These are phyloP conservation scores for Colletotrichum tofieldiae DNA, from an alignment of 2,329 filamentous ascomycete genomes.

Conservation along the genomic window DNA sequence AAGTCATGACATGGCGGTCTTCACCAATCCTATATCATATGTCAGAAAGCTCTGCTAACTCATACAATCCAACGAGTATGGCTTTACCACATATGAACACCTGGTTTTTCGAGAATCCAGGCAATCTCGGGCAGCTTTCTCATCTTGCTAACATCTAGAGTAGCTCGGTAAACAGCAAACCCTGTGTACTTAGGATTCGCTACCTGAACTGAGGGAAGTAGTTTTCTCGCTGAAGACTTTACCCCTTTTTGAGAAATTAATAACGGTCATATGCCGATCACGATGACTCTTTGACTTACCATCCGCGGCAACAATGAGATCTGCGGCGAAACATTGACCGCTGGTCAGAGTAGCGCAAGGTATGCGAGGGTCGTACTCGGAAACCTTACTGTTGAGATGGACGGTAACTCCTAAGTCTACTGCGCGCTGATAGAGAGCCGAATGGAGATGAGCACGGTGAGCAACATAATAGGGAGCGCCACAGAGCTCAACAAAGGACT, in stretches of 20 bases:
- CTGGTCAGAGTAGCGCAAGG: slow-evolving; percentile 46
- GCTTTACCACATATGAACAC: slow-evolving; percentile 57
- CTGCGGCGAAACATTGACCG: slow-evolving; percentile 47
- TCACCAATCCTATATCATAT: slow-evolving; percentile 55
- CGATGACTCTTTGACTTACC: slow-evolving; percentile 42
- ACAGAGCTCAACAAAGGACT: slow-evolving; percentile 47
- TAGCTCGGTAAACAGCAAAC: slow-evolving; percentile 60
- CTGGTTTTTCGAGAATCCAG: slow-evolving; percentile 57
- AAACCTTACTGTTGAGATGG: slow-evolving; percentile 46
- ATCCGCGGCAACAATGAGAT: slow-evolving; percentile 56
- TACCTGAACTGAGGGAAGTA: slow-evolving; percentile 38
- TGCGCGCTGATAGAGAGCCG: slow-evolving; percentile 49
- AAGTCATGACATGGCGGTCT: slow-evolving; percentile 62
- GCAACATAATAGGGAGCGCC: slow-evolving; percentile 54
- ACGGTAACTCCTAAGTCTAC: slow-evolving; percentile 48
- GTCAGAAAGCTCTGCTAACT: background rate
- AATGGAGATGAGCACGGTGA: slow-evolving; percentile 55
- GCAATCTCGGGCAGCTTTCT: slow-evolving; percentile 52
- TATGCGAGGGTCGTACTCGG: slow-evolving; percentile 44
- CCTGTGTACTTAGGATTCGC: slow-evolving; percentile 49
- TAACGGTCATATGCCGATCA: background rate
- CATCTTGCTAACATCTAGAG: slow-evolving; percentile 57
- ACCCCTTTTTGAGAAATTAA: slow-evolving; percentile 44
- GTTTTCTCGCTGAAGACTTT: slow-evolving; percentile 50
- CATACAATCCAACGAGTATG: background rate